Evolutionary conservation across 2,329 filamentous ascomycete genomes (phyloP), one percentile per base, ranked within the genome.

Genomic region (Fusarium sp.): DNA sequence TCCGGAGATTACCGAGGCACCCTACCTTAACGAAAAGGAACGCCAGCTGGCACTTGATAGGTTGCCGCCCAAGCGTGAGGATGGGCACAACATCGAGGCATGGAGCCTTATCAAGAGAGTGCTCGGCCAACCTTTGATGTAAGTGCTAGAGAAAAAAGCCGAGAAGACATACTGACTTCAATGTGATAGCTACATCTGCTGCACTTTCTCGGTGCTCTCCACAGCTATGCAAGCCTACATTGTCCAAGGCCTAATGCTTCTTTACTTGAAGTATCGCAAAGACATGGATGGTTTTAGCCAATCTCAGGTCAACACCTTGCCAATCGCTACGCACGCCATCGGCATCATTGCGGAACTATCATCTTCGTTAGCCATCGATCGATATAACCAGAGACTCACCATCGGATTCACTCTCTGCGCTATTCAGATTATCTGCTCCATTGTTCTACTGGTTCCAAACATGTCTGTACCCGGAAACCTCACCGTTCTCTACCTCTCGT

Each of bases 1-100:
- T 0, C 76, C 87, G 0, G 83, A 84, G 37, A 80, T 77, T 40
- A 81, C 79, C 0, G 79, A 78, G 15, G 83, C 83, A 0, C 79
- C 81, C 17, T 85, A 84, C 60, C 78, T 82, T 4, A 80, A 70
- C 1, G 76, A 81, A 8, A 77, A 79, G 2, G 81, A 85, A 37
- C 78, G 84, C 4, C 68, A 80, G 8, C 65, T 83, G 1, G 81
- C 80, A 0, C 71, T 82, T 0, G 68, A 74, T 32, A 76, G 82
- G 3, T 50, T 83, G 0, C 82, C 82, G 0, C 79, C 80, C 0
- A 82, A 82, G 68, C 79, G 62, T 9, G 74, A 78, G 6, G 81
- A 83, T 12, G 80, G 81, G 0, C 82, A 84, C 52, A 80, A 82
- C 6, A 81, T 84, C 25, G 58, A 72, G 4, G 76, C 81, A 0